Evolutionary conservation across 257 asterid species (phyloP).

Genomic region (Solanum raphanifolium): DNA sequence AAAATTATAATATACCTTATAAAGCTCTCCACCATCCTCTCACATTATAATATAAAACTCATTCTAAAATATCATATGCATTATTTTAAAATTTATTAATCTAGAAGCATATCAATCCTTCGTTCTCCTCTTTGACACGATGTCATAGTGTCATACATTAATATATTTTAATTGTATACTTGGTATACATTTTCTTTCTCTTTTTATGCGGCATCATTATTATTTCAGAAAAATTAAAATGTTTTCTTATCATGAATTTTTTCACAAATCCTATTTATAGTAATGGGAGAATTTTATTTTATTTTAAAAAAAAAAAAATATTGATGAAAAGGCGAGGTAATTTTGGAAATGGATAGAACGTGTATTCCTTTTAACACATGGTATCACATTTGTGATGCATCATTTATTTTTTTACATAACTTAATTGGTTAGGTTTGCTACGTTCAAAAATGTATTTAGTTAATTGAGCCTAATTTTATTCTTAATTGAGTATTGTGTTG

Average conservation of each 20-base stretch:
- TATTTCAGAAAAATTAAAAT: too few species aligned
- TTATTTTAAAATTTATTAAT: neutral
- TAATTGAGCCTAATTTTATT: neutral
- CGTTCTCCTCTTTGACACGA: neutral
- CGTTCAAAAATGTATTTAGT: neutral
- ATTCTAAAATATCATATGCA: neutral
- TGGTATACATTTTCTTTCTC: neutral
- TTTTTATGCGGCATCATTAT: neutral
- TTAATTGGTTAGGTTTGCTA: neutral
- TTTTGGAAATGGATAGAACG: neutral
- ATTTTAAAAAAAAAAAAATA: neutral
- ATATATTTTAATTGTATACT: neutral
- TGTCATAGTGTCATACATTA: neutral
- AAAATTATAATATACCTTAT: neutral
- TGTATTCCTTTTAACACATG: neutral
- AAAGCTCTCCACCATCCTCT: neutral
- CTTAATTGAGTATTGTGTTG: neutral
- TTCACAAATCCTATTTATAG: neutral
- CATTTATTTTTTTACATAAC: neutral
- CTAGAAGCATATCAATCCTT: neutral
- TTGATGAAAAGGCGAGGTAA: neutral
- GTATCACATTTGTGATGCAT: neutral
- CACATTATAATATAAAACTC: neutral
- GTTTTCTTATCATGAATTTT: neutral
- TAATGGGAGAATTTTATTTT: neutral